These are phyloP conservation scores for Heterobasidion occidentale DNA, from an alignment of 1,284 basidiomycete species.

Conservation along the genomic window DNA sequence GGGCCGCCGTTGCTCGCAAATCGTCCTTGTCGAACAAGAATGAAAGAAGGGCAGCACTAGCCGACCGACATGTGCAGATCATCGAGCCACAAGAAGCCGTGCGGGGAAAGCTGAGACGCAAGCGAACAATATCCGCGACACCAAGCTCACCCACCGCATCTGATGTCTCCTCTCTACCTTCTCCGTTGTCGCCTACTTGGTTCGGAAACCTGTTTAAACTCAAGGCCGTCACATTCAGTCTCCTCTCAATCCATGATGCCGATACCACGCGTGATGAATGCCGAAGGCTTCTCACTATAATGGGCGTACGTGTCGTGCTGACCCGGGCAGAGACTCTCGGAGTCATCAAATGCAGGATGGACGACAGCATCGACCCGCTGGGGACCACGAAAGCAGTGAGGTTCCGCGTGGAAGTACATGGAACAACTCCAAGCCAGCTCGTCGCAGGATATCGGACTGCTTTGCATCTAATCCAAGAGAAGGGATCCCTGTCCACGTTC, in stretches of 20 bases:
- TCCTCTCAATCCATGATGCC: conserved; percentile 64
- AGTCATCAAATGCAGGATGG: conserved; percentile 61
- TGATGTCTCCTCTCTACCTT: conserved; percentile 34
- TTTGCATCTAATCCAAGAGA: conserved; percentile 74
- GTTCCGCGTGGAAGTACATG: conserved; percentile 72
- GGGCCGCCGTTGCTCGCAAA: conserved; percentile 17
- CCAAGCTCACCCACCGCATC: conserved; percentile 36
- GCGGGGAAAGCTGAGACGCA: conserved; percentile 35
- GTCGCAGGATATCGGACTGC: conserved; percentile 45
- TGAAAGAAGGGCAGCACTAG: conserved; percentile 13
- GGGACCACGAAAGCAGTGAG: conserved; percentile 61
- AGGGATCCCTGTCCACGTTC: conserved; percentile 76
- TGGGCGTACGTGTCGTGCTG: conserved; percentile 65
- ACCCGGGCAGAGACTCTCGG: conserved; percentile 55
- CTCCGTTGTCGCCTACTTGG: conserved; percentile 73
- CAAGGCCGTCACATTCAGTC: conserved; percentile 59
- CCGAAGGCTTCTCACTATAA: conserved; percentile 60
- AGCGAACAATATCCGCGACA: conserved; percentile 23
- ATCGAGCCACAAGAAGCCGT: conserved; percentile 33
- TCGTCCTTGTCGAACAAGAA: conserved; percentile 34
- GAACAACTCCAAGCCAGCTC: conserved; percentile 33
- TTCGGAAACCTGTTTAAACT: conserved; percentile 86
- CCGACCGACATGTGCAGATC: conserved; percentile 39
- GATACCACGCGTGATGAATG: conserved; percentile 68
- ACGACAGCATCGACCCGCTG: conserved; percentile 47